Base-by-base conservation (phyloP, 805 yeast species). In the Wickerhamomyces queroliae region DNA sequence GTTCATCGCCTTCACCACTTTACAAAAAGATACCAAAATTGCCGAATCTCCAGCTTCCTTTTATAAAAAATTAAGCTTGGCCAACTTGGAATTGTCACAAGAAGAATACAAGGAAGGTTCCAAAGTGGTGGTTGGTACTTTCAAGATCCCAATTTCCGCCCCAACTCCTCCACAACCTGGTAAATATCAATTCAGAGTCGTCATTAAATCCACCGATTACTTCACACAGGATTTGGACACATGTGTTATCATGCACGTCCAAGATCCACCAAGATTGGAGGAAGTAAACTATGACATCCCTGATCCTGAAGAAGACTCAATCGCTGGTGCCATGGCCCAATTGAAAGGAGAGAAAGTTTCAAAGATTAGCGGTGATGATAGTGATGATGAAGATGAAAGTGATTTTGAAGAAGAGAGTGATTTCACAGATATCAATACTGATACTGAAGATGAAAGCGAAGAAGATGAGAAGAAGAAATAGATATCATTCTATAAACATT, bases 81-180 rank as follows among this genome's bases (percentile, higher is more conserved):
- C 70, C 29, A 85, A 86, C 58, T 63, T 84, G 50, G 56, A 57
- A 19, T 61, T 80, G 38, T 50, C 74, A 5, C 76, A 70, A 41
- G 78, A 76, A 39, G 70, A 76, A 46, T 79, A 50, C 39, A 54
- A 64, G 23, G 39, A 46, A 11, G 55, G 51, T 23, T 48, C 29
- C 37, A 52, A 46, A 36, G 37, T 41, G 68, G 74, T 62, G 4
- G 67, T 89, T 40, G 82, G 88, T 34, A 81, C 91, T 1, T 81
- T 86, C 55, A 88, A 85, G 56, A 69, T 90, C 41, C 86, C 82
- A 49, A 59, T 90, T 36, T 62, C 81, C 7, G 70, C 78, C 36
- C 89, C 95, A 33, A 78, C 95, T 13, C 97, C 98, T n/a, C 72
- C 72, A 16, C 71, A 71, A 40, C 64, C 66, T 15, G 95, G 95